Base-by-base conservation (phyloP, 1,284 basidiomycete genomes). In the Exobasidium cylindrosporum region DNA sequence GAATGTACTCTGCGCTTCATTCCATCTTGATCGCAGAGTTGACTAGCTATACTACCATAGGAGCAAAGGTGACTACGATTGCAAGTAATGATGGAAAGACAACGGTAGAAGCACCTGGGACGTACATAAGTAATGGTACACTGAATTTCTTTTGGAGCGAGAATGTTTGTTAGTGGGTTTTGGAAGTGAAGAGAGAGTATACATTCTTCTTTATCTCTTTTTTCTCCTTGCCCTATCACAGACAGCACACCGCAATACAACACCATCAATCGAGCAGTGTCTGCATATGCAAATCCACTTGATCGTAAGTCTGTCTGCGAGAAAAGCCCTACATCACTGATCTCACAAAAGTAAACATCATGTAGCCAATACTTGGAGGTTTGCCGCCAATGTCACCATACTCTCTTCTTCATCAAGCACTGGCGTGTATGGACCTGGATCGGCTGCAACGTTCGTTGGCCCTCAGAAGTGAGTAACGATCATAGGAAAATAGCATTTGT, bases 81-180 rank as follows among this genome's bases (percentile, higher is more conserved):
- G n/a, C n/a, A n/a, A n/a, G n/a, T n/a, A n/a, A n/a, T n/a, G n/a
- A 23, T 14, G 53, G 26, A 55, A 53, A 3, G 4, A 3, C 26
- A 28, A 17, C 24, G 23, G 32, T 55, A 5, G 53, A 55, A 40
- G 53, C 53, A 43, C 53, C 53, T 23, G 53, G 23, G 4, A 21
- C 26, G 17, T 55, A 6, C 28, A 14, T 55, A 23, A 23, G 23
- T 10, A 30, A 30, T 21, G 17, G 32, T 6, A 55, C 24, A 4
- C 53, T 55, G 3, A 55, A 55, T 23, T 7, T 55, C 10, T 23
- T 43, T 40, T 55, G 30, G 23, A 55, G 53, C 53, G 53, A 55
- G 26, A 55, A 55, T 32, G 53, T n/a, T n/a, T n/a, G n/a, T n/a
- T n/a, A n/a, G n/a, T n/a, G n/a, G n/a, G n/a, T n/a, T n/a, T n/a